Conservation (phyloP, 768 basidiomycete genomes). For the Suillus hirtellus region DNA sequence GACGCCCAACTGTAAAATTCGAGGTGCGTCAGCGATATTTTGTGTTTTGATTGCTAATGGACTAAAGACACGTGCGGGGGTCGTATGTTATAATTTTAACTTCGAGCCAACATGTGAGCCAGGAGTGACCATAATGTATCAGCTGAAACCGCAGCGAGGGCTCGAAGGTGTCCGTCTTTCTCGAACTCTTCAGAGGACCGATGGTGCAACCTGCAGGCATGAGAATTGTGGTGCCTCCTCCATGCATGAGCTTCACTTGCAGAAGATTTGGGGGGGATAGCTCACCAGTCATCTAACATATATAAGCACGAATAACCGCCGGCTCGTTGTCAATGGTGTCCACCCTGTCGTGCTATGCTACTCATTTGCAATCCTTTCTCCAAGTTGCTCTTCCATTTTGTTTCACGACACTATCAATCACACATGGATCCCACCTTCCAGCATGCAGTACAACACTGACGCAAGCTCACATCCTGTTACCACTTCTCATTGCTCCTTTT, state of each 20-base stretch:
- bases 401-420: no score
- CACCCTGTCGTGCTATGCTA: no score
- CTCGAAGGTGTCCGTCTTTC: neutral
- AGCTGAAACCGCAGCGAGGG: neutral
- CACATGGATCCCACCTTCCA: no score
- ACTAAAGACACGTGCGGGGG: neutral
- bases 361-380: no score
- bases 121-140: neutral
- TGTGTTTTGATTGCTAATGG: neutral
- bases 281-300: no score
- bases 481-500: no score
- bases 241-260: neutral
- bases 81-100: neutral
- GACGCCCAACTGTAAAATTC: neutral
- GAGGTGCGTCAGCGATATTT: neutral
- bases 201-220: neutral
- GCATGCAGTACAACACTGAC: no score
- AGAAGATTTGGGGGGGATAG: neutral
- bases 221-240: neutral
- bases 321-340: no score
- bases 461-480: no score
- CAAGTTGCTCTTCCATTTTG: no score
- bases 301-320: no score
- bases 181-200: neutral
- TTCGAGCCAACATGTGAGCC: neutral